Evolutionary conservation across 2,329 filamentous ascomycete species (phyloP).

Genomic region (Paraphaeosphaeria sporulosa): DNA sequence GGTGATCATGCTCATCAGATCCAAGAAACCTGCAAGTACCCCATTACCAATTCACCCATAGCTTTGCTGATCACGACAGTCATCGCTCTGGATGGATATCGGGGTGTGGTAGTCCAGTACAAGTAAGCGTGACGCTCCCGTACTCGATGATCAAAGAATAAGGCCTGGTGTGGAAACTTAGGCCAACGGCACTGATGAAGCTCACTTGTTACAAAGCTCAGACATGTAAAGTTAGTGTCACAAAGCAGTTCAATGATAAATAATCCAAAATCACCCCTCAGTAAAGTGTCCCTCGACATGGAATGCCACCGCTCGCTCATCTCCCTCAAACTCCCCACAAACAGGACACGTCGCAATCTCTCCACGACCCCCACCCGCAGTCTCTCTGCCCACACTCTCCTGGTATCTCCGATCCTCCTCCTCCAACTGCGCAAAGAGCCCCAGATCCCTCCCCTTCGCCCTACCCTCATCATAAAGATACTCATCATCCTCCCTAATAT

Average conservation of each 20-base stretch:
- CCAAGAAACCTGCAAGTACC: neutral
- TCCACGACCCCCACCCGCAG: slow-evolving; percentile 24
- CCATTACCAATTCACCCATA: neutral
- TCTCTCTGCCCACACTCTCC: slow-evolving; percentile 27
- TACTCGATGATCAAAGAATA: too few species aligned
- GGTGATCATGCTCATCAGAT: neutral
- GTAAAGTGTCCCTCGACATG: slow-evolving; percentile 69
- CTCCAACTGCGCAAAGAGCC: slow-evolving; percentile 36
- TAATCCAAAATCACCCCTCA: slow-evolving; percentile 8
- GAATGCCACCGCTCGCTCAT: slow-evolving; percentile 71
- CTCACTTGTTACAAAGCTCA: neutral
- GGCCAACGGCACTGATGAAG: too few species aligned
- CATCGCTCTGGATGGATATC: too few species aligned
- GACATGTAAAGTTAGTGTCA: neutral
- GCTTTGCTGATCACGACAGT: neutral
- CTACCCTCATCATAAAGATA: slow-evolving; percentile 40
- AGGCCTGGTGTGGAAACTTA: too few species aligned
- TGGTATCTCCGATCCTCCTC: slow-evolving; percentile 36
- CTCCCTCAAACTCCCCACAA: slow-evolving; percentile 71
- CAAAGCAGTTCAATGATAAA: neutral
- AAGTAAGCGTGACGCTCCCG: too few species aligned
- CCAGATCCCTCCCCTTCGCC: slow-evolving; percentile 3
- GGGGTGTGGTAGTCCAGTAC: too few species aligned
- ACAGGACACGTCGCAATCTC: slow-evolving; percentile 64
- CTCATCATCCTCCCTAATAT: slow-evolving; percentile 39